Percentiles rank a stretch among this genome's conserved stretches.
Evolutionary conservation across 805 yeast genomes (phyloP).

Genomic region (Suhomyces faveliae): DNA sequence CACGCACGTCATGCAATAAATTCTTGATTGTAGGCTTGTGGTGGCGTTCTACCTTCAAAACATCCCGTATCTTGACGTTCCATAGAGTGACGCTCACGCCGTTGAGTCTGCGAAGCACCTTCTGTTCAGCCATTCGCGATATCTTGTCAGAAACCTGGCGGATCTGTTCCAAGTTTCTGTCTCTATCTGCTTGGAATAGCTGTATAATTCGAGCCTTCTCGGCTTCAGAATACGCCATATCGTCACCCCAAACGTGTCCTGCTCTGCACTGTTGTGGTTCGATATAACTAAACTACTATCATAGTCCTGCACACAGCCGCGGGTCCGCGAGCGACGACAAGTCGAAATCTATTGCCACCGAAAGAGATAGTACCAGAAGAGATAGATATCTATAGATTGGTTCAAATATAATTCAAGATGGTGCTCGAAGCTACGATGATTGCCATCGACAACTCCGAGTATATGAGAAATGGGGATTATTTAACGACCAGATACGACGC

Average conservation of each 20-base stretch:
- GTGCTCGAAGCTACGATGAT: constrained; percentile 96
- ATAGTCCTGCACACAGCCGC: background rate
- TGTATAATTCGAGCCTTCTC: constrained; percentile 40
- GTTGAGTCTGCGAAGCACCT: constrained; percentile 43
- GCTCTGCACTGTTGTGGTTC: background rate
- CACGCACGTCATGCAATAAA: constrained; percentile 11
- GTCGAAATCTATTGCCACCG: background rate
- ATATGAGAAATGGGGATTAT: constrained; percentile 93
- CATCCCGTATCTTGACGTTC: constrained; percentile 46
- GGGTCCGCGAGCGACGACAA: constrained; percentile 1
- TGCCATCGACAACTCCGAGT: constrained; percentile 93
- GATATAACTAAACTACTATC: background rate
- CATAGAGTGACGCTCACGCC: constrained; percentile 49
- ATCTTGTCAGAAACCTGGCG: constrained; percentile 22
- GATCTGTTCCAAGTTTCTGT: constrained; percentile 21
- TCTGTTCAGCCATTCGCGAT: constrained; percentile 30
- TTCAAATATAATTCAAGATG: constrained; percentile 45
- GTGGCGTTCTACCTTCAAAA: constrained; percentile 46
- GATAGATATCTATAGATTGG: background rate
- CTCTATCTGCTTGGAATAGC: constrained; percentile 23
- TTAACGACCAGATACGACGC: constrained; percentile 87
- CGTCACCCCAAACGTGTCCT: background rate
- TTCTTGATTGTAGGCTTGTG: constrained; percentile 17
- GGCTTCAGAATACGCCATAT: constrained; percentile 19
- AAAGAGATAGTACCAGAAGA: background rate